Evolutionary conservation across 139 green algal species (phyloP), one percentile per base, ranked within the genome.

Genomic region (Tetraselmis chui): DNA sequence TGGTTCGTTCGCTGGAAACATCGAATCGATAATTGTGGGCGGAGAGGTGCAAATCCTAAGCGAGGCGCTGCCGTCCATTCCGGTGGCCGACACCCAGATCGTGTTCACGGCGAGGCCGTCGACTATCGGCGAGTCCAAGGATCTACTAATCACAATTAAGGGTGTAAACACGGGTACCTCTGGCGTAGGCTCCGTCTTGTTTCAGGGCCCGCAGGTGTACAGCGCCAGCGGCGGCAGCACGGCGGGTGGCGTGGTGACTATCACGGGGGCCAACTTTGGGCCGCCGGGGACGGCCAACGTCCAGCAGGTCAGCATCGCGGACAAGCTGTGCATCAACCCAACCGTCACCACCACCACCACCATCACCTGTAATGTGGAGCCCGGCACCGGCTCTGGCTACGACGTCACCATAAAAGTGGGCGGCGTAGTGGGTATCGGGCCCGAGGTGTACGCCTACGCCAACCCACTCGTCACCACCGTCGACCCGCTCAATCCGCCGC

Each of bases 351-450:
- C 76, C 26, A 78, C 29, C 82, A 81, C 77, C 29, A 76, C 58
- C 76, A 77, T 82, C 29, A 79, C 30, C 27, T 25, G 5, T 25
- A 78, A 77, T 29, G 58, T 58, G 25, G 31, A 79, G 30, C 76
- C 27, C 31, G 76, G 26, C 76, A 29, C 31, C 30, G 76, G 29
- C n/a, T 23, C 31, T 1, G 31, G 76, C 82, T 27, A 31, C 23
- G 24, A 79, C 29, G 29, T 82, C 30, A 85, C 76, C 82, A 82
- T 82, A 30, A 81, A 59, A 23, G 82, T 85, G 58, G 82, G 82
- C 28, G 29, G 22, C 59, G 29, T 31, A 26, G 30, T 83, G 59
- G 59, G n/a, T 18, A 67, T 67, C 45, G 45, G 45, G 11, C 5
- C 45, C 45, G 45, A 67, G 45, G 45, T 59, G 11, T 67, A 67